Evolutionary conservation across 108 stramenopile genomes (phyloP), one percentile per base, ranked within the genome.

Genomic region (Nitzschia sp.): DNA sequence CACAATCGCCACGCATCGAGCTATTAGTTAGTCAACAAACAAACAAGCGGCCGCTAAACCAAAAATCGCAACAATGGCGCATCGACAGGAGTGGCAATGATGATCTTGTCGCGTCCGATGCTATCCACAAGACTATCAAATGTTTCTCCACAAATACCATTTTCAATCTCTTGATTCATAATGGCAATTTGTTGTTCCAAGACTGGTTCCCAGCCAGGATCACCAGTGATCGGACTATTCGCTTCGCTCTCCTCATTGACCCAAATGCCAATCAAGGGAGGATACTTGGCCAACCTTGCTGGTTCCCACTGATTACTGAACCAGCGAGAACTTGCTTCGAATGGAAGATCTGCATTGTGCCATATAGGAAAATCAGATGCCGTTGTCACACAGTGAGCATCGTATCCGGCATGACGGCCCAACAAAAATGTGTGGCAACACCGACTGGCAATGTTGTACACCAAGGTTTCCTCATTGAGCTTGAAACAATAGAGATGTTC

Each of bases 341-440:
- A 32, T 28, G 30, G 56, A 17, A 11, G 26, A n/a, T 58, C 28
- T 6, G 11, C 11, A n/a, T 51, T 33, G 5, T 5, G 8, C 63
- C 63, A 64, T 3, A 64, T 42, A 13, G 32, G 47, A 51, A 33
- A 29, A 5, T 29, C 56, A 11, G 28, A 29, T 15, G 11, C 11
- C 5, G 63, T 64, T 3, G 63, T 64, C 47, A 64, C 32, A 19
- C 63, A 64, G 47, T 51, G 6, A 42, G 42, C 63, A 46, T 64
- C 63, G 21, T 64, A 64, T 15, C 5, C 38, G 6, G 32, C 3
- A 51, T 64, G 32, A 15, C 63, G 63, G 4, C 63, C 63, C 31
- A 64, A 27, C 25, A 64, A 6, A 42, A 64, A 64, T 26, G 63
- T 42, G 42, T 64, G 36, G 19, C 63, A 64, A n/a, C 63, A 64